A percentile compares a stretch with the other conserved stretches of the same genome.
Evolutionary conservation across 257 asterid genomes (phyloP).

Genomic region (Solanum tacnaense): DNA sequence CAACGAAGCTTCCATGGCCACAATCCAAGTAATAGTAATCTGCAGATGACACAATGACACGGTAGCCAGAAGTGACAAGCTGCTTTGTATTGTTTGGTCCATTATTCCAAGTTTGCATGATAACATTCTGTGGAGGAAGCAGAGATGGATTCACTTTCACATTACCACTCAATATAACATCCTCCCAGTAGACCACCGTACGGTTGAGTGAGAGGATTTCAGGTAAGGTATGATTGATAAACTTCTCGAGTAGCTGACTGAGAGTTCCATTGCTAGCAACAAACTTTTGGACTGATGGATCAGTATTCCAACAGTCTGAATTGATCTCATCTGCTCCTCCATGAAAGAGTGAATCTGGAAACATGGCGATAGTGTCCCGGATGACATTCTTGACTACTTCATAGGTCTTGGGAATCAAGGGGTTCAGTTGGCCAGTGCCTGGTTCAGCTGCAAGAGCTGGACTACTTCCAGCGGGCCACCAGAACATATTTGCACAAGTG

Average conservation of each 20-base stretch:
- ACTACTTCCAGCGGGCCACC: constrained; percentile 69
- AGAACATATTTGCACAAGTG: constrained; percentile 68
- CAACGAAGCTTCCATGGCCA: constrained; percentile 75
- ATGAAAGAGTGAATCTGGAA: constrained; percentile 68
- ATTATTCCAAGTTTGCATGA: constrained; percentile 80
- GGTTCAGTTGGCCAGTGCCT: constrained; percentile 85
- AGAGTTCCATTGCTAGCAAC: constrained; percentile 62
- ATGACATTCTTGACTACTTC: constrained; percentile 51
- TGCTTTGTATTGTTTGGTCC: constrained; percentile 63
- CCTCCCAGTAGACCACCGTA: constrained; percentile 89
- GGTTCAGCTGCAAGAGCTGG: constrained; percentile 83
- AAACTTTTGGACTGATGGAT: constrained; percentile 36
- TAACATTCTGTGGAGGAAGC: constrained; percentile 48
- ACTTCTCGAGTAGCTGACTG: constrained; percentile 53
- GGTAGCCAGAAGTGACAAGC: constrained; percentile 57
- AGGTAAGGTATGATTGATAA: constrained; percentile 62
- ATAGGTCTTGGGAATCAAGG: constrained; percentile 59
- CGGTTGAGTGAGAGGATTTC: constrained; percentile 58
- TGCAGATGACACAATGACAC: constrained; percentile 68
- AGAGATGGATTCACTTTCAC: constrained; percentile 42
- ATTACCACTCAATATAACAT: constrained; percentile 40
- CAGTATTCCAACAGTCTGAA: constrained; percentile 76
- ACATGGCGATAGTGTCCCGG: constrained; percentile 42
- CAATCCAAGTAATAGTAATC: constrained; percentile 78
- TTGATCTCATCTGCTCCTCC: constrained; percentile 80